phyloP scores from a whole-genome alignment of 257 asterid species.

The Gynochthodes officinalis region DNA sequence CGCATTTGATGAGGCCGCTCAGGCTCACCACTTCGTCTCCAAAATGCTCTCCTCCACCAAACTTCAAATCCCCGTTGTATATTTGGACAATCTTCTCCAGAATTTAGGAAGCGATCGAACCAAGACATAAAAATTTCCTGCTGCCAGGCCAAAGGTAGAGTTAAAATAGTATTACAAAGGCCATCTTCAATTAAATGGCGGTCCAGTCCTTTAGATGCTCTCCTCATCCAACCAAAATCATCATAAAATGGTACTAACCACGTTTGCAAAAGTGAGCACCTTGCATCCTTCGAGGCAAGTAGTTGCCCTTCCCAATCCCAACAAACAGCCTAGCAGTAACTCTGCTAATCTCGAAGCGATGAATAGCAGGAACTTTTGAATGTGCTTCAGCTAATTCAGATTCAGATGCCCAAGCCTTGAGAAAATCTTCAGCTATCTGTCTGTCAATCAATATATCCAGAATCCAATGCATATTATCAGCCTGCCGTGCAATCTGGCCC shows the following conservation, averaged over 20 bases:
- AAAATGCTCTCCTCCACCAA: constrained; percentile 98
- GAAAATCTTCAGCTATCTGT: constrained; percentile 76
- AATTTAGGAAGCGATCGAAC: constrained; percentile 74
- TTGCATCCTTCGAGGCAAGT: constrained; percentile 75
- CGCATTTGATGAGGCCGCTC: constrained; percentile 58
- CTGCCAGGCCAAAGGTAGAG: constrained; percentile 82
- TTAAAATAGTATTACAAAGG: constrained; percentile 77
- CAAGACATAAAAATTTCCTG: constrained; percentile 76
- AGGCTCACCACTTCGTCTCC: constrained; percentile 55
- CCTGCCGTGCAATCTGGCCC: constrained; percentile 76
- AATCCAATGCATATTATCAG: constrained; percentile 93
- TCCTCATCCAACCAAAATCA: constrained; percentile 93
- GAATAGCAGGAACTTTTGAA: constrained; percentile 66
- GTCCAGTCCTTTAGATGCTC: constrained; percentile 81
- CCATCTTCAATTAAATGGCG: constrained; percentile 91
- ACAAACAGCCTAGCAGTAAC: constrained; percentile 87
- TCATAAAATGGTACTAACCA: constrained; percentile 94
- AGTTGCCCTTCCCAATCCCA: constrained; percentile 85
- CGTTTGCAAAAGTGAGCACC: constrained; percentile 72
- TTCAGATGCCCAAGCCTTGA: constrained; percentile 70
- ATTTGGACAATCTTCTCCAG: constrained; percentile 89
- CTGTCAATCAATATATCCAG: constrained; percentile 83
- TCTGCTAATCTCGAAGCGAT: constrained; percentile 74
- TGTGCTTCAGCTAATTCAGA: constrained; percentile 58
- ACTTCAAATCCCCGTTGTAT: constrained; percentile 86